Evolutionary conservation across 1,284 basidiomycete genomes (phyloP).

Genomic region (Ceratobasidium sp.): DNA sequence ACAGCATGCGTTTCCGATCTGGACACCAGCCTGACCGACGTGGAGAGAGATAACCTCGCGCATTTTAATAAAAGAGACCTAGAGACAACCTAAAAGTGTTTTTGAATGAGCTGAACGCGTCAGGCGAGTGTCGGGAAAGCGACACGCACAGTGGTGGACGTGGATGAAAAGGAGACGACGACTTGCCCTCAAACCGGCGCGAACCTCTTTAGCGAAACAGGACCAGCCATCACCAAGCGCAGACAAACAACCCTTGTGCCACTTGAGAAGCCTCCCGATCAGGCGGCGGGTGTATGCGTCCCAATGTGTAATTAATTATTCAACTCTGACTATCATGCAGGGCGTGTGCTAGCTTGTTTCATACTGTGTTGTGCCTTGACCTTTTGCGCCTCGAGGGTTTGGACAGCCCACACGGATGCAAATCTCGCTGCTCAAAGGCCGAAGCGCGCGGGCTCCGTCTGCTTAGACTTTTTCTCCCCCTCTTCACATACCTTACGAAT

Average conservation of each 20-base stretch:
- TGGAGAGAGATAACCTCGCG: constrained; percentile 87
- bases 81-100: constrained; percentile 5
- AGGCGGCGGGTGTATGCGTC: constrained; percentile 24
- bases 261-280: constrained; percentile 26
- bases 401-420: constrained; percentile 28
- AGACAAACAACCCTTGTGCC: constrained; percentile 18
- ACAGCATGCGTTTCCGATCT: constrained; percentile 92
- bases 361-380: constrained; percentile 12
- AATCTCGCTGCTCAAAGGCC: constrained; percentile 26
- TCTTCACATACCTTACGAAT: constrained; percentile 35
- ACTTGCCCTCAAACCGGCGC: constrained; percentile 31
- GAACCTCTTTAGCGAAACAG: constrained; percentile 9
- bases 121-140: neutral
- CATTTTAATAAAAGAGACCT: constrained; percentile 28
- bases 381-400: constrained; percentile 17
- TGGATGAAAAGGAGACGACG: constrained; percentile 21
- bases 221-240: constrained; percentile 4
- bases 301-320: constrained; percentile 35
- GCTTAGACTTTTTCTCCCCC: constrained; percentile 17
- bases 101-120: constrained; percentile 9
- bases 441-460: neutral
- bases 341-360: constrained; percentile 15
- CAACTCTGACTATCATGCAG: neutral
- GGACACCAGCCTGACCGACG: constrained; percentile 95
- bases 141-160: constrained; percentile 46